Evolutionary conservation across 1,284 basidiomycete genomes (phyloP), one percentile per base, ranked within the genome.

Genomic region (Waitea zeae): DNA sequence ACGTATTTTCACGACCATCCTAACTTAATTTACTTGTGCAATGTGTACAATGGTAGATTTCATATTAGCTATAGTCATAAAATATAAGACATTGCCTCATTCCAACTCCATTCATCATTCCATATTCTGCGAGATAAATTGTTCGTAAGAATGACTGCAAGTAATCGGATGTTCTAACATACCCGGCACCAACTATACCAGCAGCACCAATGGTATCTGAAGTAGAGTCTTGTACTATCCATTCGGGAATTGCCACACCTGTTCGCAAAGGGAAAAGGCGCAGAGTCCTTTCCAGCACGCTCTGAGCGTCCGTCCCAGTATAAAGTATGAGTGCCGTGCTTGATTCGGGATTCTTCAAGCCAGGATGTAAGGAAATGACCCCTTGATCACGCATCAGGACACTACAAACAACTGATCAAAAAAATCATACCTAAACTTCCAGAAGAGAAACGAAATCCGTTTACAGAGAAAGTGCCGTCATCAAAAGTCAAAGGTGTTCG

Each of bases 261-360:
- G 83, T 89, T 9, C 86, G 69, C 15, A 81, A 66, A 1, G 86
- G 84, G 44, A 88, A 77, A n/a, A 87, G 54, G 20, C 78, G 63
- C 1, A 65, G 50, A 0, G 65, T 68, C 33, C 70, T 60, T 49
- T 87, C 83, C 3, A 84, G 53, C 1, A 72, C 76, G 2, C 47
- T 42, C 0, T 45, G 42, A 41, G 74, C 71, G 4, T 67, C 64
- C 3, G 68, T n/a, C n/a, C n/a, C n/a, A n/a, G n/a, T n/a, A n/a
- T n/a, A n/a, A n/a, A n/a, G n/a, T n/a, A n/a, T n/a, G n/a, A n/a
- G n/a, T n/a, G n/a, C n/a, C n/a, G n/a, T n/a, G n/a, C n/a, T n/a
- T n/a, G n/a, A n/a, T n/a, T n/a, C n/a, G n/a, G n/a, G n/a, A n/a
- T n/a, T n/a, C n/a, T n/a, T n/a, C n/a, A n/a, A n/a, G n/a, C n/a